Base-by-base conservation (phyloP, 2,329 filamentous ascomycete species). In the Phaeoacremonium minimum region DNA sequence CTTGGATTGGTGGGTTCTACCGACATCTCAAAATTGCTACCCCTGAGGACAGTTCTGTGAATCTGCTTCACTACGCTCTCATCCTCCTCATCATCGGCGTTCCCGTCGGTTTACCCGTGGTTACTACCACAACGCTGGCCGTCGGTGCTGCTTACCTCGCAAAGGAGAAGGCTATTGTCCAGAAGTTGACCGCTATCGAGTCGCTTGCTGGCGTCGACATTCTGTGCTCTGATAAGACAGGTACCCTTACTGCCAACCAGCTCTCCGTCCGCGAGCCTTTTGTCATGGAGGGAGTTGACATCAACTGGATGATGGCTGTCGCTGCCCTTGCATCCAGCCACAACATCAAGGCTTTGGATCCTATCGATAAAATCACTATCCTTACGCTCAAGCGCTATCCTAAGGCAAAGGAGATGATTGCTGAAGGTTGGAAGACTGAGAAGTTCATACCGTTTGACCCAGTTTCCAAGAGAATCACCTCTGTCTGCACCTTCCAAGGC, bases 271-370 rank as follows among this genome's bases (percentile, higher is more conserved):
- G 83, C 59, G 84, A 87, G 57, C 83, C 84, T 16, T 87, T 82
- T 64, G 81, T 87, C 43, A 77, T 81, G 45, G 83, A 87, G 60
- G 84, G 83, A 51, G 77, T 85, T 56, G 83, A 87, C 63, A 78
- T 87, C 60, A 84, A 87, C 70, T 87, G 83, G 82, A 87, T 87
- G 83, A 87, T 87, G 83, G 83, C 83, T 47, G 83, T 85, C 44
- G 83, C 83, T 43, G 83, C 83, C 43, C 75, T 87, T 38, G 83
- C 83, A 40, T 87, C 83, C 37, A 87, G 83, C 45, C 83, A 87
- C 71, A 87, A 87, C 67, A 72, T 86, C 66, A 85, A 85, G 69
- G 83, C 83, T 44, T 75, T 87, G 43, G 83, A 87, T 57, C 83
- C 83, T 45, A 87, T 87, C 52, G 83, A 87, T 67, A 87, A 87